Base-by-base conservation (phyloP, 192 early-diverging fungal species). In the Umbelopsis ramanniana region DNA sequence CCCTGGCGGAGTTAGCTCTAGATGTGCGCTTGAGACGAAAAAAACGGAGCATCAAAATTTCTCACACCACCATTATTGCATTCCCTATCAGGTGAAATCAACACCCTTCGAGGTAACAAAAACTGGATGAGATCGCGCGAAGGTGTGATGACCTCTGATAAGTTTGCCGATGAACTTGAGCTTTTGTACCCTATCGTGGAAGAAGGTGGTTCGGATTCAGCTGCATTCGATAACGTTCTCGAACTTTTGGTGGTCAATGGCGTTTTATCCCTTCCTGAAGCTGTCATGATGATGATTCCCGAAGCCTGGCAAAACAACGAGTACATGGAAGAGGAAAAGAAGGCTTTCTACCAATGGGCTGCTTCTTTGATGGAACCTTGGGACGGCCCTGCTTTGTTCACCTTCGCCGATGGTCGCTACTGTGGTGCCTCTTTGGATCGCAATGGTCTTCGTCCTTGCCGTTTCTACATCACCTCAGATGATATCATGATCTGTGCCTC, bases 121-220 rank as follows among this genome's bases (percentile, higher is more conserved):
- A 99, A 98, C 88, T 99, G 97, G 97, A 98, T 98, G 97, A 90
- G 96, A 50, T 93, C 97, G 60, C 93, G 97, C 55, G 96, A 99
- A 78, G 96, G 97, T 68, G 89, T 96, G 70, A 92, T 99, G 86
- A 81, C 87, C 74, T 94, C 93, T n/a, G 88, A 85, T 46, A 86
- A 87, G 40, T 96, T 97, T 80, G 91, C 88, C 68, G 66, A 78
- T 6, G 90, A 94, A 50, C 81, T 99, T 10, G 89, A 95, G 48
- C 76, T 88, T 52, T 83, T 95, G 8, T 97, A 91, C 83, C 97
- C 97, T 15, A 95, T 97, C 69, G 93, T 99, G 72, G 96, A 98
- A 82, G 93, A 94, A 78, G 92, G 92, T 67, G 96, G 96, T 22
- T 97, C 96, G 0, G 97, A 99, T 84, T 98, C 96, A 10, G 94